phyloP scores from a whole-genome alignment of 2,329 filamentous ascomycete species.

The Neofusicoccum umdonicola region DNA sequence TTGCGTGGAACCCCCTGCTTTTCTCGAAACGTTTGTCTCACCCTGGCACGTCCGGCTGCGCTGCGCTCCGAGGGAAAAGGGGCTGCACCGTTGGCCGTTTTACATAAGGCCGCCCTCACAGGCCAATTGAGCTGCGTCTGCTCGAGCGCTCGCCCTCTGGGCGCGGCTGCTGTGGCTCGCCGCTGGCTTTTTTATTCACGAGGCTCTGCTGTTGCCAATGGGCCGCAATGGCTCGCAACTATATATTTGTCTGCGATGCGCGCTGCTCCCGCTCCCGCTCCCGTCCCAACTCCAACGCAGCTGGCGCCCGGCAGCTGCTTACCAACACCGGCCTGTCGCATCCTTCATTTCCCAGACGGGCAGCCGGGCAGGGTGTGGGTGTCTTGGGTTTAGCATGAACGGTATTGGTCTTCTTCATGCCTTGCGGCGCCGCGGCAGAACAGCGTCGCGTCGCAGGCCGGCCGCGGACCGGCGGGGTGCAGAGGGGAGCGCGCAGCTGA shows the following conservation, averaged over 20 bases:
- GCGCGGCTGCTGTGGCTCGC: background rate
- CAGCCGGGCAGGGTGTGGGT: constrained; percentile 1
- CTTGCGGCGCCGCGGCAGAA: background rate
- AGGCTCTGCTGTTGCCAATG: background rate
- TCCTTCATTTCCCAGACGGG: constrained; percentile 13
- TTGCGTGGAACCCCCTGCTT: constrained; percentile 10
- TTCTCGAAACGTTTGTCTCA: constrained; percentile 17
- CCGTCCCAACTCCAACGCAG: background rate
- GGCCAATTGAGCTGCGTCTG: background rate
- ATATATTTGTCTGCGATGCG: background rate
- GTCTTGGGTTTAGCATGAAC: constrained; percentile 16
- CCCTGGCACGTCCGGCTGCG: background rate
- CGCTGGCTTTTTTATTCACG: background rate
- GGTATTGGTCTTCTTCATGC: constrained; percentile 7
- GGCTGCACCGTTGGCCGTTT: constrained; percentile 15
- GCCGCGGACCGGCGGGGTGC: too few relatives aligned
- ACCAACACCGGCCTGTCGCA: constrained; percentile 2
- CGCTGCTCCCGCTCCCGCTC: background rate
- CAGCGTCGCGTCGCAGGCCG: background rate
- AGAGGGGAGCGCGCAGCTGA: background rate
- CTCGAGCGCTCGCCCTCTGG: background rate
- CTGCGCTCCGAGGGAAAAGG: constrained; percentile 12
- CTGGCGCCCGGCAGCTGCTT: background rate
- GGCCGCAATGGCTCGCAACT: background rate
- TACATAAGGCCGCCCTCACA: constrained; percentile 15